A percentile compares a stretch with the other conserved stretches of the same genome.
Evolutionary conservation across 495 filamentous ascomycete genomes (phyloP).

Genomic region (Tuber magnatum): DNA sequence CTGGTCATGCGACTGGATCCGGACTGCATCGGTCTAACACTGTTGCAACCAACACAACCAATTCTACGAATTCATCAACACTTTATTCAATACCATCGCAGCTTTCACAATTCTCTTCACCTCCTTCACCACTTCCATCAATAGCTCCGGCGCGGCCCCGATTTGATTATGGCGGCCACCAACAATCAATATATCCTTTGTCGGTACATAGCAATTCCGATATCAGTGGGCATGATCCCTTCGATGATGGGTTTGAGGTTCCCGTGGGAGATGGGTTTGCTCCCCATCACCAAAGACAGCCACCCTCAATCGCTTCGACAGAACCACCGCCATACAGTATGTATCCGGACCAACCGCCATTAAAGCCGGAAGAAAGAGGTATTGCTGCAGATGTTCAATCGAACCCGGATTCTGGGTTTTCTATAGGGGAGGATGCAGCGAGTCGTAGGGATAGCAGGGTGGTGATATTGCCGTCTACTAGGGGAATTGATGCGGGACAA

Average conservation of each 20-base stretch:
- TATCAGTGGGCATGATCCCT: conserved; percentile 33
- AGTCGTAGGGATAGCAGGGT: conserved; percentile 11
- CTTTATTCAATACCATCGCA: conserved; percentile 39
- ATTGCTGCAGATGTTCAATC: conserved; percentile 11
- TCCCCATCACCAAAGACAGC: conserved; percentile 23
- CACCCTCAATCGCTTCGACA: conserved; percentile 18
- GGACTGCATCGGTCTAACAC: conserved; percentile 34
- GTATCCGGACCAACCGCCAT: conserved; percentile 23
- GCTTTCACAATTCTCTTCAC: conserved; percentile 32
- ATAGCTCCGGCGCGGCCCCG: conserved; percentile 32
- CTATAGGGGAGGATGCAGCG: conserved; percentile 10
- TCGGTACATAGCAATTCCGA: conserved; percentile 25
- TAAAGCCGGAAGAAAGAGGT: conserved; percentile 23
- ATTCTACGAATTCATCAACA: conserved; percentile 29
- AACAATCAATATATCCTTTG: conserved; percentile 33
- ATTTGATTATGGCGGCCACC: conserved; percentile 36
- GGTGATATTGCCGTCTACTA: conserved; percentile 10
- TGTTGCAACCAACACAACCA: conserved; percentile 24
- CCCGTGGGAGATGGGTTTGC: conserved; percentile 37
- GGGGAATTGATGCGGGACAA: conserved; percentile 7
- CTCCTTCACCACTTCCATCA: conserved; percentile 27
- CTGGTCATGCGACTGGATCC: conserved; percentile 7
- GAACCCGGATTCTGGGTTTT: conserved; percentile 29
- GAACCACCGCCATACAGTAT: conserved; percentile 38
- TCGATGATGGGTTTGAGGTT: conserved; percentile 30